phyloP scores from a whole-genome alignment of 2,329 filamentous ascomycete genomes.

The Arthroderma sp. region DNA sequence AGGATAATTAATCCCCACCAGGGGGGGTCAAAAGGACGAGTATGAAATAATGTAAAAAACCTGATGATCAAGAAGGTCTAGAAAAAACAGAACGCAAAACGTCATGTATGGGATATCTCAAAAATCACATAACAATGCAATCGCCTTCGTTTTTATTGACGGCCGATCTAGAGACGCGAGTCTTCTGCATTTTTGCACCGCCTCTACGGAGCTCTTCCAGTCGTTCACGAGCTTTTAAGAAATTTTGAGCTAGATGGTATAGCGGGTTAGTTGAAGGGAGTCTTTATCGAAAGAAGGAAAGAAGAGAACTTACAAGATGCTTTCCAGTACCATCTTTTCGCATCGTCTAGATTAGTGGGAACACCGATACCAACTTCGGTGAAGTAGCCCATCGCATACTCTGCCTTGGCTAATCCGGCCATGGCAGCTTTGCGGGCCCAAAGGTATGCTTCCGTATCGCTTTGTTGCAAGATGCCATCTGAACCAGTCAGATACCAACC shows the following conservation, averaged over 20 bases:
- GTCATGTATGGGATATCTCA: background rate
- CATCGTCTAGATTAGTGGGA: constrained; percentile 76
- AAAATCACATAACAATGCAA: constrained; percentile 64
- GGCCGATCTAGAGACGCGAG: constrained; percentile 69
- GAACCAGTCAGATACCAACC: constrained; percentile 94
- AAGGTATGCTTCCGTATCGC: constrained; percentile 89
- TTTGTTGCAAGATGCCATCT: constrained; percentile 77
- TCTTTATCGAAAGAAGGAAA: background rate
- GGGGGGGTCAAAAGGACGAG: background rate
- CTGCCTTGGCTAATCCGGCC: constrained; percentile 78
- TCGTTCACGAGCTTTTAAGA: constrained; percentile 81
- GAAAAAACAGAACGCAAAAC: constrained; percentile 1
- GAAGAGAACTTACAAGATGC: constrained; percentile 65
- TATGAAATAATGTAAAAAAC: background rate
- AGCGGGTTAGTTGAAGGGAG: constrained; percentile 2
- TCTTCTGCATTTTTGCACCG: constrained; percentile 59
- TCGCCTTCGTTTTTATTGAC: constrained; percentile 78
- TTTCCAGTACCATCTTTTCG: constrained; percentile 95
- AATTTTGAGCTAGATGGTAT: constrained; percentile 67
- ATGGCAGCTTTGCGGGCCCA: constrained; percentile 92
- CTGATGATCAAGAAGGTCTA: constrained; percentile 4
- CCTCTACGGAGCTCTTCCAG: constrained; percentile 82
- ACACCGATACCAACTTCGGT: constrained; percentile 90
- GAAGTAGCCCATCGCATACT: constrained; percentile 98
- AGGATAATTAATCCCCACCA: constrained; percentile 2